Evolutionary conservation across 129 eudicot species (phyloP), one percentile per base, ranked within the genome.

Genomic region (Saussurea involucrata): DNA sequence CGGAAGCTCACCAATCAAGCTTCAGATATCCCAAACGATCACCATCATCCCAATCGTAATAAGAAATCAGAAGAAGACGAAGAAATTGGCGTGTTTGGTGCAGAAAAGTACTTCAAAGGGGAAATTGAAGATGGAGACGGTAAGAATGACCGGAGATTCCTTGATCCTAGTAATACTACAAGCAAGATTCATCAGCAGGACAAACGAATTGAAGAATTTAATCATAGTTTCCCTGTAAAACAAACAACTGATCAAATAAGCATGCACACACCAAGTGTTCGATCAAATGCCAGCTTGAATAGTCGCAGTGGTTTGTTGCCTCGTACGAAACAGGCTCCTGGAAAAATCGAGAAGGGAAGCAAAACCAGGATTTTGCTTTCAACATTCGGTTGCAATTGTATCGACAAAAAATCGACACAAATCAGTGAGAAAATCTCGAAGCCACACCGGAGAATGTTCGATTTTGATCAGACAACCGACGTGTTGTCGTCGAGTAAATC

Each of bases 61-160:
- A 68, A 34, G 8, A 85, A 84, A 78, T 34, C 81, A 11, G 71
- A 71, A 24, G 87, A 85, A 17, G 90, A 90, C 20, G 81, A 55
- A 83, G 98, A 94, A 77, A 87, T 94, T 5, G 96, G 77, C 11
- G 87, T 94, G 10, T 94, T 94, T 57, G 82, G 89, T 80, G 98
- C 98, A 0, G 93, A 91, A 63, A 94, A 85, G 82, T 94, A 94
- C 84, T 94, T 91, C 87, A 84, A 83, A 60, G 93, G 92, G 22
- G 90, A 73, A 67, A 78, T 88, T 36, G 88, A 77, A 42, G 91
- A 82, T 6, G 75, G 0, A 0, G 63, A 40, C n/a, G 17, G 42
- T 18, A 58, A 74, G 8, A 80, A n/a, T 8, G 21, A 27, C 67
- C 21, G 4, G 6, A 66, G 75, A 73, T 80, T 46, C 44, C 2